These are phyloP conservation scores for Podaxis rugospora DNA, from an alignment of 768 basidiomycete genomes.

Conservation along the genomic window DNA sequence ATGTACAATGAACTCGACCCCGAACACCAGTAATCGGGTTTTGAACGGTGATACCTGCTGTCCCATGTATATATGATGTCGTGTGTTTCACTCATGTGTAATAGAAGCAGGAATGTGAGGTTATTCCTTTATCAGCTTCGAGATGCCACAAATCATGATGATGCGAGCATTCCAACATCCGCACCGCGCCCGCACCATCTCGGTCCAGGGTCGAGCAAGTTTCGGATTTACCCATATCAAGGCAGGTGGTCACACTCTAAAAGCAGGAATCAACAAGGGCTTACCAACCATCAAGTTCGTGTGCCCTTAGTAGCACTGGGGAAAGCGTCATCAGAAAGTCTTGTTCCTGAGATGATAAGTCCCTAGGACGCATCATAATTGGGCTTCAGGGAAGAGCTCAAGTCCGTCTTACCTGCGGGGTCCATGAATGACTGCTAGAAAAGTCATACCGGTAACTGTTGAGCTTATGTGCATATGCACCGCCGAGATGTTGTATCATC, in stretches of 20 bases:
- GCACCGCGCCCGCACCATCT: too few species aligned
- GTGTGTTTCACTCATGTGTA: not conserved
- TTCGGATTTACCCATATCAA: too few species aligned
- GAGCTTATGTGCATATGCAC: too few species aligned
- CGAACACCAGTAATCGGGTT: not conserved
- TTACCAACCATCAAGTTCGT: too few species aligned
- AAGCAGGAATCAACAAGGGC: too few species aligned
- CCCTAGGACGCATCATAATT: not conserved
- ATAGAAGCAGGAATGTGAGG: not conserved
- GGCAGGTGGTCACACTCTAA: too few species aligned
- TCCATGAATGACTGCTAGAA: not conserved
- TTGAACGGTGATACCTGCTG: not conserved
- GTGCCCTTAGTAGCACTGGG: too few species aligned
- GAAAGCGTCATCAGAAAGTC: too few species aligned
- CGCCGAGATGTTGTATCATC: not conserved
- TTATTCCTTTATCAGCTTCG: too few species aligned
- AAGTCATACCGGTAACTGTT: not conserved
- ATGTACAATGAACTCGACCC: slow-evolving; percentile 19
- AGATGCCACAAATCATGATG: too few species aligned
- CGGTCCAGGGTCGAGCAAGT: too few species aligned
- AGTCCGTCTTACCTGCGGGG: not conserved
- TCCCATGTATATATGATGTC: not conserved
- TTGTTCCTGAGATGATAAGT: not conserved
- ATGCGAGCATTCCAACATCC: too few species aligned
- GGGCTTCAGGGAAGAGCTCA: not conserved